Evolutionary conservation across 2,329 filamentous ascomycete species (phyloP).

Genomic region (Colletotrichum navitas): DNA sequence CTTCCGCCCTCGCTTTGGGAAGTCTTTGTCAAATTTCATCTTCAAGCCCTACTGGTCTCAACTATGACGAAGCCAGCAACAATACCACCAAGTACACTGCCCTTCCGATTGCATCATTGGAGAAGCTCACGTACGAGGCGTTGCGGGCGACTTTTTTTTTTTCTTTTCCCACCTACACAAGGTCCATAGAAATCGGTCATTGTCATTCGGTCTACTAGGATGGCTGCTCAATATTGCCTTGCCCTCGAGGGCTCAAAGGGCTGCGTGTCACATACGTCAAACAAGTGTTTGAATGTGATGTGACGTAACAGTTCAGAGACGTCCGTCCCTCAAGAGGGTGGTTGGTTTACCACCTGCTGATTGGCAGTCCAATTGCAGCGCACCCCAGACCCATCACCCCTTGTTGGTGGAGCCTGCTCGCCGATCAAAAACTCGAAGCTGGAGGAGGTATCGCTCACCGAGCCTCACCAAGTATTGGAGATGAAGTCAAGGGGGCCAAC

Average conservation of each 20-base stretch:
- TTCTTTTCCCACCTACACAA: too few relatives aligned
- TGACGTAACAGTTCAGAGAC: background rate
- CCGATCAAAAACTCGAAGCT: slow-evolving; percentile 5
- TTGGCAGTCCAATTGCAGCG: slow-evolving; percentile 24
- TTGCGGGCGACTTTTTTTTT: background rate
- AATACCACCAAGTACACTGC: too few relatives aligned
- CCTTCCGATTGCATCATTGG: background rate
- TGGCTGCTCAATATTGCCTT: background rate
- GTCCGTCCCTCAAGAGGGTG: background rate
- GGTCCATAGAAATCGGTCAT: background rate
- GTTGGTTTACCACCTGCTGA: slow-evolving; percentile 27
- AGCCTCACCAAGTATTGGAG: slow-evolving; percentile 16
- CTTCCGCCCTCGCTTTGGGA: background rate
- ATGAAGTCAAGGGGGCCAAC: background rate
- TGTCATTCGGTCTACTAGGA: background rate
- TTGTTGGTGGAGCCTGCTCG: slow-evolving; percentile 13
- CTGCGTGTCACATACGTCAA: background rate
- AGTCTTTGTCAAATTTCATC: background rate
- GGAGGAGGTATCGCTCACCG: slow-evolving; percentile 10
- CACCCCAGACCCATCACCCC: slow-evolving; percentile 23
- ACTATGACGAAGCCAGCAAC: too few relatives aligned
- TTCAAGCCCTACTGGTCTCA: background rate
- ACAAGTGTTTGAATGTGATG: slow-evolving; percentile 21
- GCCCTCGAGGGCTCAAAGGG: background rate
- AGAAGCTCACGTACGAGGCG: background rate